Percentiles rank a stretch among this genome's conserved stretches.
These are phyloP conservation scores for Vitis riparia DNA, from an alignment of 164 flowering plant species.

Conservation along the genomic window DNA sequence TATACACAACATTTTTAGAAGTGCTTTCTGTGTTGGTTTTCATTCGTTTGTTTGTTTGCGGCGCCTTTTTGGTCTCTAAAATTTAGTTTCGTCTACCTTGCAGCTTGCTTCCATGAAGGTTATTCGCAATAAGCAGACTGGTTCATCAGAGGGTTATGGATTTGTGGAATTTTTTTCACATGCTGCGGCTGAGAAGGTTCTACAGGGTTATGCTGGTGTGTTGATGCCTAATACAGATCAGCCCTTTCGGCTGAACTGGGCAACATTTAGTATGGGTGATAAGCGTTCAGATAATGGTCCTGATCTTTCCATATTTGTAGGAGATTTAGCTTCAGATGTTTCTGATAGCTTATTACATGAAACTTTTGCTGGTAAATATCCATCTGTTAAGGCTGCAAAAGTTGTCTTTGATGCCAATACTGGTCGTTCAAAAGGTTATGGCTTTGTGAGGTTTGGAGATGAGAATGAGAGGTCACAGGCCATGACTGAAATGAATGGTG, in stretches of 20 bases:
- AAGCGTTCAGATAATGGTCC: constrained; percentile 78
- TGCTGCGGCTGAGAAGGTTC: constrained; percentile 81
- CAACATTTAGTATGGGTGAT: constrained; percentile 85
- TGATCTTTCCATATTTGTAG: constrained; percentile 94
- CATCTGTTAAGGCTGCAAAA: constrained; percentile 95
- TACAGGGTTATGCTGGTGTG: constrained; percentile 58
- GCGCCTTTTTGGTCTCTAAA: no score
- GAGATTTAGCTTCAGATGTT: constrained; percentile 95
- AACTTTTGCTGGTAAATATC: constrained; percentile 73
- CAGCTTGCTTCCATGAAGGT: constrained; percentile 83
- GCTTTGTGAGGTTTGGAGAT: constrained; percentile 97
- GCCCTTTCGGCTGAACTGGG: constrained; percentile 91
- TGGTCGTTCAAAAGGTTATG: constrained; percentile 96
- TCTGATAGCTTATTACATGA: constrained; percentile 82
- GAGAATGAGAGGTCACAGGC: constrained; percentile 81
- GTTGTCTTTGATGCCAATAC: constrained; percentile 94
- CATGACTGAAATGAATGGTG: constrained; percentile 94
- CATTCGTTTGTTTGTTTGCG: no score
- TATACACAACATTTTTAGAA: no score
- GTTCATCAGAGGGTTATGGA: constrained; percentile 92
- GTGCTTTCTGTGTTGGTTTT: no score
- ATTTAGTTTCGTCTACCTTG: not conserved
- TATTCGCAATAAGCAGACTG: constrained; percentile 94
- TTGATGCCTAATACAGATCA: constrained; percentile 87
- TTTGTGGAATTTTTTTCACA: constrained; percentile 87